Evolutionary conservation across 2,329 filamentous ascomycete species (phyloP).

Genomic region (Fusarium metavorans): DNA sequence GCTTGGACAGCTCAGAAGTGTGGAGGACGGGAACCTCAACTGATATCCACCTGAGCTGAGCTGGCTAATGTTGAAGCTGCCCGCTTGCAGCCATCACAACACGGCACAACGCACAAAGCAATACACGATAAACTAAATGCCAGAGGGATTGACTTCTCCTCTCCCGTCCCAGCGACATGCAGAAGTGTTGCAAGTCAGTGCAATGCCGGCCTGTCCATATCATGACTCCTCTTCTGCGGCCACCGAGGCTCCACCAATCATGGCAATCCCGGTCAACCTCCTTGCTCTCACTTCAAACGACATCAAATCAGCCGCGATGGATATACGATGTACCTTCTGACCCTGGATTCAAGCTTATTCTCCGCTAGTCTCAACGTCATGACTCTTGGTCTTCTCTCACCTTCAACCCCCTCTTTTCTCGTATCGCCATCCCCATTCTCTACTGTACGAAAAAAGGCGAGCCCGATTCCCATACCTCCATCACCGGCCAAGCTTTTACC

Average conservation of each 20-base stretch:
- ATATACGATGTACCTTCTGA: slow-evolving; percentile 1
- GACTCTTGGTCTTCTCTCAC: slow-evolving; percentile 17
- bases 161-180: not conserved
- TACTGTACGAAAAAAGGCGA: too few relatives aligned
- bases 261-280: slow-evolving; percentile 18
- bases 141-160: slow-evolving; percentile 1
- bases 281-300: slow-evolving; percentile 20
- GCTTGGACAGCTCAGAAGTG: slow-evolving; percentile 16
- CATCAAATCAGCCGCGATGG: slow-evolving; percentile 13
- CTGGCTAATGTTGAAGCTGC: not conserved
- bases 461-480: not conserved
- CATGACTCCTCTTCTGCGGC: slow-evolving; percentile 33
- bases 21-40: not conserved
- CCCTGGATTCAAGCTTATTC: slow-evolving; percentile 33
- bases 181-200: slow-evolving; percentile 18
- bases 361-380: slow-evolving; percentile 28
- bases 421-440: slow-evolving; percentile 1
- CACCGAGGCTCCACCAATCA: slow-evolving; percentile 29
- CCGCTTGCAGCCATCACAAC: not conserved
- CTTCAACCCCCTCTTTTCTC: slow-evolving; percentile 5
- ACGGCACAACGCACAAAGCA: slow-evolving; percentile 3
- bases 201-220: slow-evolving; percentile 20
- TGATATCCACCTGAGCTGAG: not conserved
- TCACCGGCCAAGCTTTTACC: not conserved
- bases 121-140: not conserved